These are phyloP conservation scores for Amanita subjunquillea DNA, from an alignment of 768 basidiomycete species.

Conservation along the genomic window DNA sequence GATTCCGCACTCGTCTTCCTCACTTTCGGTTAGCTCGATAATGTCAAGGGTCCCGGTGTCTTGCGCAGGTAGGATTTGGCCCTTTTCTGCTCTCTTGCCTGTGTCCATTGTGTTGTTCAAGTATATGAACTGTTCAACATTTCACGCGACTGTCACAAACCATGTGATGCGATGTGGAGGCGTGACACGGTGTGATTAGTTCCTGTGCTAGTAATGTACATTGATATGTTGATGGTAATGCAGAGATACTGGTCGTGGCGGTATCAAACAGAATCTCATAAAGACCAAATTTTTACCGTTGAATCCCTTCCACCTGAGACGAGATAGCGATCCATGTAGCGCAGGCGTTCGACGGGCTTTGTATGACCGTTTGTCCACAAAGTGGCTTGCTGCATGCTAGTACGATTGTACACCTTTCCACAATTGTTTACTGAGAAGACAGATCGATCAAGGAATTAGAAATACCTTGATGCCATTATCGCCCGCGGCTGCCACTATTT, in stretches of 20 bases:
- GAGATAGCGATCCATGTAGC: constrained; percentile 95
- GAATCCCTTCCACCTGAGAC: constrained; percentile 86
- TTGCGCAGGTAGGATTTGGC: no score
- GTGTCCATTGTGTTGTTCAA: neutral
- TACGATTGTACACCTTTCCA: constrained; percentile 84
- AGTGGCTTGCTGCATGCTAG: constrained; percentile 79
- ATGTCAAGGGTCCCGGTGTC: neutral
- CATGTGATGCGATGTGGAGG: neutral
- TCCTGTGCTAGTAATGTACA: constrained; percentile 1
- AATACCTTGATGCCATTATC: constrained; percentile 87
- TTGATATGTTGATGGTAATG: constrained; percentile 4
- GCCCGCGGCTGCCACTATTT: constrained; percentile 85
- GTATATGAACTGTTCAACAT: neutral
- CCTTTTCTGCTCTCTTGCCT: neutral
- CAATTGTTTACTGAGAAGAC: neutral
- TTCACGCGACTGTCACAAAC: neutral
- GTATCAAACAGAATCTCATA: constrained; percentile 30
- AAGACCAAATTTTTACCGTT: constrained; percentile 85
- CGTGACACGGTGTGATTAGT: neutral
- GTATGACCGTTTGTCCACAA: constrained; percentile 90
- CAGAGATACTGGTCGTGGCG: neutral
- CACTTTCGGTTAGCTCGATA: neutral
- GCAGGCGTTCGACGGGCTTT: constrained; percentile 74
- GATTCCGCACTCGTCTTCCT: neutral
- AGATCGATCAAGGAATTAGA: constrained; percentile 2